These are phyloP conservation scores for Sporormia fimetaria DNA, from an alignment of 495 filamentous ascomycete genomes.

Conservation along the genomic window DNA sequence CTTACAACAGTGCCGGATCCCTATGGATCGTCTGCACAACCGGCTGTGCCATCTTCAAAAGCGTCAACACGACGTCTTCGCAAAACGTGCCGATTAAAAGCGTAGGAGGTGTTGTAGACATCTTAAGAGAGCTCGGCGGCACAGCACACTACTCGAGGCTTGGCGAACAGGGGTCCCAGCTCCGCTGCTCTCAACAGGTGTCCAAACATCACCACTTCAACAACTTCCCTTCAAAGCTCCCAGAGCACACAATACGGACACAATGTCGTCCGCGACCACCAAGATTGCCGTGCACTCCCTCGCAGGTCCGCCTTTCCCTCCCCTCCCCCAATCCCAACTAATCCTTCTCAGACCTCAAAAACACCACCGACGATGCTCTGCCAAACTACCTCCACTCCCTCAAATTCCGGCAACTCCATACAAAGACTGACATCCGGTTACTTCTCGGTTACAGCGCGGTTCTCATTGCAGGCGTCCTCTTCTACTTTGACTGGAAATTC, in stretches of 20 bases:
- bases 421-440: constrained; percentile 69
- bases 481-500: constrained; percentile 81
- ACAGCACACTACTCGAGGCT: no score
- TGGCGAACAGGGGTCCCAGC: no score
- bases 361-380: constrained; percentile 88
- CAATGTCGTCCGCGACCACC: constrained; percentile 21
- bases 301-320: constrained; percentile 38
- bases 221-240: constrained; percentile 24
- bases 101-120: constrained; percentile 9
- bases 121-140: no score
- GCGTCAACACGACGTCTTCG: constrained; percentile 1
- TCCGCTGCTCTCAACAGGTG: no score
- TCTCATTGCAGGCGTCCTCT: constrained; percentile 62
- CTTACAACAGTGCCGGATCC: constrained; percentile 96
- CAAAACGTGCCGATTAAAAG: neutral
- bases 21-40: constrained; percentile 89
- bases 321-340: constrained; percentile 2
- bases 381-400: constrained; percentile 82
- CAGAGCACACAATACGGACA: constrained; percentile 16
- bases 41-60: constrained; percentile 64
- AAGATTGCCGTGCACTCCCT: constrained; percentile 60
- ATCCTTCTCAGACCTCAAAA: constrained; percentile 67
- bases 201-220: no score
- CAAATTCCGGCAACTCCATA: constrained; percentile 69
- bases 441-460: constrained; percentile 75